Conservation (phyloP, 2,329 filamentous ascomycete species). For the Penicillium sp. region DNA sequence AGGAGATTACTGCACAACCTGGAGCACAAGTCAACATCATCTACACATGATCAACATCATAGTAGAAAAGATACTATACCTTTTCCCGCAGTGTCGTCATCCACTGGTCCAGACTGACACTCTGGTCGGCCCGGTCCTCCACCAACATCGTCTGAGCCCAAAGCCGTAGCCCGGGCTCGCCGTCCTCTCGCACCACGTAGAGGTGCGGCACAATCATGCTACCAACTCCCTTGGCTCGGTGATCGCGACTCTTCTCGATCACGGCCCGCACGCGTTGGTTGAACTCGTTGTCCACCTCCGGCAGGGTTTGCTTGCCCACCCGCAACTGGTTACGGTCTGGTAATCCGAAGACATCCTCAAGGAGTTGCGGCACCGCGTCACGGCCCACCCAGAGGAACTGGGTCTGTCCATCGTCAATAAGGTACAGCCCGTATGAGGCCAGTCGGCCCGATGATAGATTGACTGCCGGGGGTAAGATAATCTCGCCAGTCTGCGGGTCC, state of each 20-base stretch:
- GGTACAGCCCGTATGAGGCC: conserved; percentile 83
- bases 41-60: too few relatives aligned
- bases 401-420: conserved; percentile 94
- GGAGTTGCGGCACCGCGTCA: conserved; percentile 82
- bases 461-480: conserved; percentile 72
- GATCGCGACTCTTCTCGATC: conserved; percentile 84
- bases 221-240: conserved; percentile 78
- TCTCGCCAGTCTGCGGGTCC: conserved; percentile 79
- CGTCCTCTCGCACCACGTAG: conserved; percentile 90
- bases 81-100: conserved; percentile 89
- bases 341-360: conserved; percentile 84
- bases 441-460: conserved; percentile 87
- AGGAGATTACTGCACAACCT: conserved; percentile 17
- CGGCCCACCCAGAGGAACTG: conserved; percentile 97
- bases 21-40: conserved; percentile 3
- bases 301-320: conserved; percentile 82
- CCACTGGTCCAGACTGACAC: conserved; percentile 88
- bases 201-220: conserved; percentile 89
- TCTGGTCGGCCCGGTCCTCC: conserved; percentile 90
- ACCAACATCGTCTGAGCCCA: conserved; percentile 96
- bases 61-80: conserved; percentile 50
- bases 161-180: conserved; percentile 86
- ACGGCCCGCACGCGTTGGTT: conserved; percentile 89
- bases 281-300: conserved; percentile 90
- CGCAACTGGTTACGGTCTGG: conserved; percentile 76